phyloP scores from a whole-genome alignment of 345 rosid species.

The Citrus sinensis region DNA sequence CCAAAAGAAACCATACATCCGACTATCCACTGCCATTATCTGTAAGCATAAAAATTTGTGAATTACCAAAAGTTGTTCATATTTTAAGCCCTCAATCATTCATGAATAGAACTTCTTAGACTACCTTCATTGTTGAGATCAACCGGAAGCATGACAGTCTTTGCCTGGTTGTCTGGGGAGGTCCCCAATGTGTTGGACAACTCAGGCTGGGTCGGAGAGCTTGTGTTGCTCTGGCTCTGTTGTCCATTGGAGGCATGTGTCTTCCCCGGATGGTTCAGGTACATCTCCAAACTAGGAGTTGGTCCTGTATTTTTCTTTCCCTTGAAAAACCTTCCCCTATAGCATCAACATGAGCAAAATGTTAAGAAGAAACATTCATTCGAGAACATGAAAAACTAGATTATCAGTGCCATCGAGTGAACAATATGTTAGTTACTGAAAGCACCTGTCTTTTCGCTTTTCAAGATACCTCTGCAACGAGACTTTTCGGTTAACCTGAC shows the following conservation, averaged over 20 bases:
- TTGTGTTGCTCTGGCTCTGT: slow-evolving; percentile 27
- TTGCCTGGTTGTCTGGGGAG: slow-evolving; percentile 42
- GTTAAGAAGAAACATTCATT: not conserved
- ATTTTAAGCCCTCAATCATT: not conserved
- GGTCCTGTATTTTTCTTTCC: slow-evolving; percentile 49
- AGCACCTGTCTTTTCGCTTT: slow-evolving; percentile 81
- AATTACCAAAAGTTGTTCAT: not conserved
- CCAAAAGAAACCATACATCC: not conserved
- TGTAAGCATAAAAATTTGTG: not conserved
- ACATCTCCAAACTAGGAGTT: slow-evolving; percentile 54
- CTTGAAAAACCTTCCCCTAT: slow-evolving; percentile 55
- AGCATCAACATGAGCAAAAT: slow-evolving; percentile 4
- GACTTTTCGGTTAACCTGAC: slow-evolving; percentile 61
- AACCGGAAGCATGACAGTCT: slow-evolving; percentile 40
- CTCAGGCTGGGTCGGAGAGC: slow-evolving; percentile 45
- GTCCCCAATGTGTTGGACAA: slow-evolving; percentile 20
- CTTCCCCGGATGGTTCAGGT: slow-evolving; percentile 44
- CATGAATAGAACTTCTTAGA: not conserved
- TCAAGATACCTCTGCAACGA: slow-evolving; percentile 71
- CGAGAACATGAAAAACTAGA: not conserved
- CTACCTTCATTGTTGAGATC: slow-evolving; percentile 64
- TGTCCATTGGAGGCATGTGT: slow-evolving; percentile 50
- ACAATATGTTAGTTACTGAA: slow-evolving; percentile 5
- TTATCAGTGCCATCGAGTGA: not conserved
- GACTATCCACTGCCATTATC: not conserved